These are phyloP conservation scores for Tolypocladium nubicola DNA, from an alignment of 2,329 filamentous ascomycete genomes.

Conservation along the genomic window DNA sequence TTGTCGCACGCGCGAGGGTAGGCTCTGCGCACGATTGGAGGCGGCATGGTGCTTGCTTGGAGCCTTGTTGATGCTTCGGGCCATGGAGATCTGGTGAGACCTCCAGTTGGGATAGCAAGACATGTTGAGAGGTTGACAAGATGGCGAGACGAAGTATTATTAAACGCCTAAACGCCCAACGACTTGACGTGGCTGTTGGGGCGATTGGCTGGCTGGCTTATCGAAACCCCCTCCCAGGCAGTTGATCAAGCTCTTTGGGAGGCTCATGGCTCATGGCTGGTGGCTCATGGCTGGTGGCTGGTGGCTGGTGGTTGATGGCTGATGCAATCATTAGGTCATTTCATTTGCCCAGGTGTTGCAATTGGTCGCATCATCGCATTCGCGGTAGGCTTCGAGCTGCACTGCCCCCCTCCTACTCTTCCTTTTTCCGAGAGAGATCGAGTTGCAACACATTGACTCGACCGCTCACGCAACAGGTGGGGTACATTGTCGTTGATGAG, in stretches of 20 bases:
- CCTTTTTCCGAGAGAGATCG: no score
- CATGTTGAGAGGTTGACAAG: background rate
- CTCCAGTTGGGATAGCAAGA: background rate
- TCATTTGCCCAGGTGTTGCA: background rate
- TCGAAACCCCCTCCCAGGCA: no score
- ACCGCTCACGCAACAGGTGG: no score
- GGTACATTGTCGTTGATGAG: no score
- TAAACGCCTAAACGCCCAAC: background rate
- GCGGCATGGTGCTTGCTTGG: background rate
- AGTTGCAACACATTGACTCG: no score
- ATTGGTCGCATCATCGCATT: background rate
- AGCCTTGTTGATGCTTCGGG: background rate
- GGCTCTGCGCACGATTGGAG: background rate
- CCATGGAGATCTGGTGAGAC: background rate
- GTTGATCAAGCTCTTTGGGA: background rate
- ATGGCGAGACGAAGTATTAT: background rate
- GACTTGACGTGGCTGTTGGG: background rate
- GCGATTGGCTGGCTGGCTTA: background rate
- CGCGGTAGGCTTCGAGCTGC: no score
- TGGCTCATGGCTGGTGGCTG: no score
- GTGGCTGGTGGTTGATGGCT: background rate
- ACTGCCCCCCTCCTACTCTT: no score
- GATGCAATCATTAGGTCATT: background rate
- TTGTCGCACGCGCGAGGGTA: slow-evolving; percentile 8
- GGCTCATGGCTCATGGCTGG: no score